Evolutionary conservation across 163 green algal genomes (phyloP), one percentile per base, ranked within the genome.

Genomic region (Scenedesmus sp.): DNA sequence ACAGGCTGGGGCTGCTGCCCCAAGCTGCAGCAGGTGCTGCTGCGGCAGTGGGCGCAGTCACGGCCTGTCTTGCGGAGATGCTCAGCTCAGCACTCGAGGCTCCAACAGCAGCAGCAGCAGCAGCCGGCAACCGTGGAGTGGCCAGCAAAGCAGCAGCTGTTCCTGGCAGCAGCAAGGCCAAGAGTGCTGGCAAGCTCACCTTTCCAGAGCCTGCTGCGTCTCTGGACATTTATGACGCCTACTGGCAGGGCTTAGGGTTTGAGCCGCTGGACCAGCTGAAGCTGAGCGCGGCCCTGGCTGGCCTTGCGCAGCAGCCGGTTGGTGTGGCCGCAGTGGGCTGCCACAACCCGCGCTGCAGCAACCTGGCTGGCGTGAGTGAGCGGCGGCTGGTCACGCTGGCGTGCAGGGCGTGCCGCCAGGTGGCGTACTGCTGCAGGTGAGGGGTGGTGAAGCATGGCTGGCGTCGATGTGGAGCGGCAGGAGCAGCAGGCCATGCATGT

Each of bases 391-490:
- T 53, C 35, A 89, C 85, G 42, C 65, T 81, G 43, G 85, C 42
- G 10, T 89, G 85, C 68, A 42, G 61, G n/a, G 59, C 40, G 3
- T 89, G 85, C 51, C 37, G 37, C 26, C 43, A 73, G 42, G 85
- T 72, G 24, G 68, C 42, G 1, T 89, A 89, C 53, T 89, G 85
- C 85, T 78, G 85, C 85, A 83, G 65, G 65, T 76, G 30, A 76
- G 65, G 10, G 46, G 56, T 22, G 56, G 13, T 26, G 1, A 22
- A 22, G 20, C 1, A 15, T 61, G 51, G 51, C 51, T 61, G 33
- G 22, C 59, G 16, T n/a, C n/a, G 22, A 3, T 72, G 59, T 65
- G 18, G 13, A 3, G 15, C 18, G 4, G 3, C 18, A 22, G 15
- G 7, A 3, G 18, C 15, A 30, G 53, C 13, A 65, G 53, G 53